Conservation (phyloP, 371 early-diverging fungal species). For the Basidiobolus heterosporus region DNA sequence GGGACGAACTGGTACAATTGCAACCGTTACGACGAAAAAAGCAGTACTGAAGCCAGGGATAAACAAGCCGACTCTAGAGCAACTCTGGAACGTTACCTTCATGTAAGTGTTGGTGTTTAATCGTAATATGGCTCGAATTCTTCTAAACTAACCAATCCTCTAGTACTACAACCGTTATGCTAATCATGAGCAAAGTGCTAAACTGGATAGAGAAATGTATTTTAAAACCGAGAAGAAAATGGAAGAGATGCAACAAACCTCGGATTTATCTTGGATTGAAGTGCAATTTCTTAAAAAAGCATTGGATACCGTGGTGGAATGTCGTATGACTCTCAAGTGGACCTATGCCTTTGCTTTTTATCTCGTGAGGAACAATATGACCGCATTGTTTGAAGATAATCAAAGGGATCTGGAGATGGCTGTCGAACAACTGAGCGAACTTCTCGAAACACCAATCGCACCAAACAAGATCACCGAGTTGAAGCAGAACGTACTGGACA, state of each 20-base stretch:
- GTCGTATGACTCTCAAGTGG: constrained; percentile 88
- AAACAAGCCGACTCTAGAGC: constrained; percentile 68
- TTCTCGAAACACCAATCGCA: constrained; percentile 70
- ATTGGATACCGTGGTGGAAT: constrained; percentile 68
- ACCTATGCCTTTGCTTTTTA: constrained; percentile 93
- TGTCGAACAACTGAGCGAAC: constrained; percentile 73
- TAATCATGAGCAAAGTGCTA: constrained; percentile 90
- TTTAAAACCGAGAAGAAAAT: constrained; percentile 82
- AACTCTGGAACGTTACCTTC: constrained; percentile 84
- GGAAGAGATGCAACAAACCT: constrained; percentile 83
- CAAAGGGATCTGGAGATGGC: constrained; percentile 91
- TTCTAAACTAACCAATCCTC: neutral
- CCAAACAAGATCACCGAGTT: constrained; percentile 52
- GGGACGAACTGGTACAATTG: constrained; percentile 89
- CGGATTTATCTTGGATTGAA: constrained; percentile 92
- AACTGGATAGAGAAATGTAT: constrained; percentile 73
- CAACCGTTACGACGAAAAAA: constrained; percentile 80
- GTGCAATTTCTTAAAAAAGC: constrained; percentile 90
- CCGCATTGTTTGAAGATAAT: constrained; percentile 90
- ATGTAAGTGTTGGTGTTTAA: constrained; percentile 32
- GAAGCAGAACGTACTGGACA: constrained; percentile 64
- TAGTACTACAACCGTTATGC: constrained; percentile 91
- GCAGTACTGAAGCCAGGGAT: constrained; percentile 63
- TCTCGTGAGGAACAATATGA: constrained; percentile 64
- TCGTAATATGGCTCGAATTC: neutral